Conservation (phyloP, 768 basidiomycete genomes). For the Pulveroboletus sp. region DNA sequence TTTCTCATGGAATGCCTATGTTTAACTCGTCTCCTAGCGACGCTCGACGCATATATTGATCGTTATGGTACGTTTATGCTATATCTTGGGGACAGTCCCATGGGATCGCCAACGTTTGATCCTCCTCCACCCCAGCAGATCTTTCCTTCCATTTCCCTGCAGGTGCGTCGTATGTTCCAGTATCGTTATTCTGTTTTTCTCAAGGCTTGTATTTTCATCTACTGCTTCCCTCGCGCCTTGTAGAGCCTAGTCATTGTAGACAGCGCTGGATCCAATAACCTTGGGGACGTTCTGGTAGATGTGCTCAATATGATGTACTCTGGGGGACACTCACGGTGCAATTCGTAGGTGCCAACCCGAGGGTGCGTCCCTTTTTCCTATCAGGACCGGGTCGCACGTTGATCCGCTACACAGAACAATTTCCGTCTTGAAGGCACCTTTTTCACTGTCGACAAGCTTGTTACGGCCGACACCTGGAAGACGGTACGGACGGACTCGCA, state of each 20-base stretch:
- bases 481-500: constrained; percentile 72
- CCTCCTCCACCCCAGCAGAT: constrained; percentile 63
- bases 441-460: constrained; percentile 58
- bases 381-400: not conserved
- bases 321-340: constrained; percentile 52
- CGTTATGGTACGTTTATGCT: constrained; percentile 67
- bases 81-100: constrained; percentile 50
- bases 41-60: constrained; percentile 78
- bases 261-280: constrained; percentile 49
- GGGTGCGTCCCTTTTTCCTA: constrained; percentile 42
- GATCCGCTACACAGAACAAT: constrained; percentile 54
- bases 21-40: constrained; percentile 42
- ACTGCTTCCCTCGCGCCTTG: not conserved
- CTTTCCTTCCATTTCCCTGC: constrained; percentile 64
- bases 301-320: constrained; percentile 49
- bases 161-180: constrained; percentile 34
- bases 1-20: not conserved
- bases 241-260: constrained; percentile 67
- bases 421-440: constrained; percentile 72
- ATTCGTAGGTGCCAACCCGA: constrained; percentile 77
- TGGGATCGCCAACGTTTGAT: constrained; percentile 55
- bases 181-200: not conserved
- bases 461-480: constrained; percentile 46
- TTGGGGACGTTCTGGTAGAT: constrained; percentile 61
- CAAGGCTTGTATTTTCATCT: not conserved